Evolutionary conservation across 2,329 filamentous ascomycete genomes (phyloP).

Genomic region (Aspergillus flavus): DNA sequence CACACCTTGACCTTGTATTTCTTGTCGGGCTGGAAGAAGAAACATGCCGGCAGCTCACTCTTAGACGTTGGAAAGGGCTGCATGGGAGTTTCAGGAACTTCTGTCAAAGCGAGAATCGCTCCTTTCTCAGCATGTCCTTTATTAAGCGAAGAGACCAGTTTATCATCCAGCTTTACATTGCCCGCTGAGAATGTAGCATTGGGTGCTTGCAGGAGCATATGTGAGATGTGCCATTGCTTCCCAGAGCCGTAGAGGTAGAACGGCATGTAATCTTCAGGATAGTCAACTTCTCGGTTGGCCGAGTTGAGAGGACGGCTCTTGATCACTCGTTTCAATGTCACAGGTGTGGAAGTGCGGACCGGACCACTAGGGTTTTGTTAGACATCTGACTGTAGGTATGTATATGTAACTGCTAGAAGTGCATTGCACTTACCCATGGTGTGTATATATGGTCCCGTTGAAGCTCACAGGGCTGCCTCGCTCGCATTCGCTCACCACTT

Average conservation of each 20-base stretch:
- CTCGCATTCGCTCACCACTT: neutral
- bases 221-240: slow-evolving; percentile 44
- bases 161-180: slow-evolving; percentile 1
- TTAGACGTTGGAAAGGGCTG: slow-evolving; percentile 41
- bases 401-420: neutral
- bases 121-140: slow-evolving; percentile 3
- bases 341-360: slow-evolving; percentile 1
- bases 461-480: neutral
- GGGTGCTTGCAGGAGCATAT: slow-evolving; percentile 46
- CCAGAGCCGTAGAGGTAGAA: slow-evolving; percentile 49
- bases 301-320: slow-evolving; percentile 41
- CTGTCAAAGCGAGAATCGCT: slow-evolving; percentile 34
- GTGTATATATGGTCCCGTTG: neutral
- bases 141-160: slow-evolving; percentile 7
- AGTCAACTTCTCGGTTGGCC: slow-evolving; percentile 34
- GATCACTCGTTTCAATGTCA: slow-evolving; percentile 27
- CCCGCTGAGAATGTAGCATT: slow-evolving; percentile 43
- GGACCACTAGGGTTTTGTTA: neutral
- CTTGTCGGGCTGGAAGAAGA: slow-evolving; percentile 38
- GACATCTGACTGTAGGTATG: neutral
- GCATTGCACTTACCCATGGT: neutral
- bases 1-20: slow-evolving; percentile 34
- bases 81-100: slow-evolving; percentile 41
- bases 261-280: slow-evolving; percentile 44
- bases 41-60: slow-evolving; percentile 18